Percentiles rank a stretch among this genome's conserved stretches.
phyloP scores from a whole-genome alignment of 164 flowering plant species.

The Hamamelis virginiana region DNA sequence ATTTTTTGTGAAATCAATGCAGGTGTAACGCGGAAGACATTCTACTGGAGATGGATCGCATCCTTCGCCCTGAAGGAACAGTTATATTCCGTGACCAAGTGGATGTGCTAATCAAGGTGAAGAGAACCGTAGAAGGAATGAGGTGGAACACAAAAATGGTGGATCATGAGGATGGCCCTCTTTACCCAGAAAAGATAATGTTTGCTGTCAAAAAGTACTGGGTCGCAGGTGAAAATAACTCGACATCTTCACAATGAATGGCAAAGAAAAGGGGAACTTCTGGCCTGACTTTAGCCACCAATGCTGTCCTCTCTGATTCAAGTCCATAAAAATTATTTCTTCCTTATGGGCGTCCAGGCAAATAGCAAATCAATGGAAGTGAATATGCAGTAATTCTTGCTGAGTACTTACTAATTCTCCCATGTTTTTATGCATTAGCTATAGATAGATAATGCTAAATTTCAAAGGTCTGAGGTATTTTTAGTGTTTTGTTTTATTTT shows the following conservation, averaged over 20 bases:
- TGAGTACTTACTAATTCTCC: background rate
- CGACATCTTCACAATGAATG: conserved; percentile 15
- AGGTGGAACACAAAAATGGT: conserved; percentile 50
- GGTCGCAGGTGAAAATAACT: conserved; percentile 38
- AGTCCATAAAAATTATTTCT: background rate
- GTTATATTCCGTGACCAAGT: conserved; percentile 47
- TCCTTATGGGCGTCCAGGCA: background rate
- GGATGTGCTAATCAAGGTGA: conserved; percentile 41
- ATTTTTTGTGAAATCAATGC: conserved; percentile 5
- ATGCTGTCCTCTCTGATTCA: background rate
- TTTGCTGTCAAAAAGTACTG: conserved; percentile 51
- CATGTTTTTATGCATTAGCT: background rate
- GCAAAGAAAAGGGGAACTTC: background rate
- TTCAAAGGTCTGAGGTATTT: background rate
- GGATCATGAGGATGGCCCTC: conserved; percentile 59
- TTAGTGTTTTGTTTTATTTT: background rate
- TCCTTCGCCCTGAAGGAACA: conserved; percentile 55
- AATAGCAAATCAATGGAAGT: background rate
- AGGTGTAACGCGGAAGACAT: conserved; percentile 46
- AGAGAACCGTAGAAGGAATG: conserved; percentile 36
- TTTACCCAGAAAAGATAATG: conserved; percentile 34
- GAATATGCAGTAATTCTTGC: background rate
- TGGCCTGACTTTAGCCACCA: background rate
- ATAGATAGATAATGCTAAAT: conserved; percentile 1
- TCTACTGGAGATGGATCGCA: conserved; percentile 57